Conservation (phyloP, 1,139 yeast species). For the Komagataea norvegica region DNA sequence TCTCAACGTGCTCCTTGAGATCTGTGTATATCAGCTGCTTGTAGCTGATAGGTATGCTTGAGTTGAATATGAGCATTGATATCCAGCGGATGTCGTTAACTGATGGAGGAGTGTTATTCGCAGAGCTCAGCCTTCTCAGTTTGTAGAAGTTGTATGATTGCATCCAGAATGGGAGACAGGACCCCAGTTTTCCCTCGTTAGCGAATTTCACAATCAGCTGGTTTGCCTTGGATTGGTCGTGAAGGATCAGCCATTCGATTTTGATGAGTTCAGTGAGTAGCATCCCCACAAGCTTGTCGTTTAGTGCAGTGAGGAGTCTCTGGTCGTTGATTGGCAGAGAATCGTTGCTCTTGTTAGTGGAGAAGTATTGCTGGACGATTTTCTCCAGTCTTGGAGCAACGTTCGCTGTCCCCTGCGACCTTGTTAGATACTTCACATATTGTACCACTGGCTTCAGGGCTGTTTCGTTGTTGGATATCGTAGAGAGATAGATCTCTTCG, state of each 20-base stretch:
- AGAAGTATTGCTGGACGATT: too few relatives aligned
- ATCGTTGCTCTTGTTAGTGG: conserved; percentile 14
- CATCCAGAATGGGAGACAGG: conserved; percentile 51
- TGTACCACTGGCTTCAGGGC: conserved; percentile 21
- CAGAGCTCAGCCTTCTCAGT: too few relatives aligned
- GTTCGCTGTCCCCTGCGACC: too few relatives aligned
- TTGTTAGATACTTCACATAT: conserved; percentile 21
- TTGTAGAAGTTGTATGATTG: conserved; percentile 51
- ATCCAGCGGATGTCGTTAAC: not conserved
- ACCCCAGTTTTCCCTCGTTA: conserved; percentile 34
- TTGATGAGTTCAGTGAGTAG: conserved; percentile 37
- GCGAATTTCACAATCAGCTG: conserved; percentile 41
- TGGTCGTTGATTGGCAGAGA: conserved; percentile 19
- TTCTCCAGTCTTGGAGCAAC: conserved; percentile 26
- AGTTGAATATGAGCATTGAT: not conserved
- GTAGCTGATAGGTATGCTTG: not conserved
- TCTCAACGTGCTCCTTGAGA: not conserved
- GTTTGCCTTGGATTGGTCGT: conserved; percentile 35
- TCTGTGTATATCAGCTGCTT: not conserved
- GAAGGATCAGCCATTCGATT: conserved; percentile 32
- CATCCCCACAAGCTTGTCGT: conserved; percentile 32
- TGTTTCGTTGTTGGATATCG: conserved; percentile 13
- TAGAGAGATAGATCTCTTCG: conserved; percentile 20
- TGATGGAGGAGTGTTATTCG: conserved; percentile 20
- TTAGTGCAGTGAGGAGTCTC: conserved; percentile 28